Evolutionary conservation across 2,329 filamentous ascomycete genomes (phyloP).

Genomic region (Neofusicoccum umdonicola): DNA sequence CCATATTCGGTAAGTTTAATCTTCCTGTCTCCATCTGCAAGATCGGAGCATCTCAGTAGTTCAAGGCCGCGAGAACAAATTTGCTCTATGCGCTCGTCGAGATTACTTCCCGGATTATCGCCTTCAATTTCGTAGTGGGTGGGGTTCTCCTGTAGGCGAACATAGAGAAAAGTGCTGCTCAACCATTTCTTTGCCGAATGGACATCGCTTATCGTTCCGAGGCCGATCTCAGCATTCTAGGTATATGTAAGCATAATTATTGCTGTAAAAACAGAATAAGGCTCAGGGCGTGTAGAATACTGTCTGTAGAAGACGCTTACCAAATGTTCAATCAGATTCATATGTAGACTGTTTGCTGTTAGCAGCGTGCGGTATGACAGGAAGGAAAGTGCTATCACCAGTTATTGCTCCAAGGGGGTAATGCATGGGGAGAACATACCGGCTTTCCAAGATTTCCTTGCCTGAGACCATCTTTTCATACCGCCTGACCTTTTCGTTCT

Average conservation of each 20-base stretch:
- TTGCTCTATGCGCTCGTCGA: slow-evolving; percentile 64
- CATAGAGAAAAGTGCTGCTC: slow-evolving; percentile 71
- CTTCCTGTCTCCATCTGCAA: slow-evolving; percentile 52
- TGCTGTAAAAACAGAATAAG: not conserved
- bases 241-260: not conserved
- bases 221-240: slow-evolving; percentile 72
- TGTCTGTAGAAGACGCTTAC: slow-evolving; percentile 22
- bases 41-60: slow-evolving; percentile 58
- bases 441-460: slow-evolving; percentile 72
- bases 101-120: slow-evolving; percentile 46
- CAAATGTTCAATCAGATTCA: slow-evolving; percentile 76
- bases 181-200: slow-evolving; percentile 72
- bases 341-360: slow-evolving; percentile 58
- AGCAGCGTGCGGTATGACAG: not conserved
- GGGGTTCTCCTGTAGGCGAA: slow-evolving; percentile 70
- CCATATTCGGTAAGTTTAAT: slow-evolving; percentile 70
- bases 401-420: not conserved
- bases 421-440: slow-evolving; percentile 30
- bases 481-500: slow-evolving; percentile 58
- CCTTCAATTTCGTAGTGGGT: slow-evolving; percentile 66
- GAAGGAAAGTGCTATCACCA: not conserved
- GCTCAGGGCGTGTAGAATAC: not conserved
- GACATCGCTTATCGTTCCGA: slow-evolving; percentile 68
- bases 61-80: slow-evolving; percentile 70
- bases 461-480: slow-evolving; percentile 76